Evolutionary conservation across 2,329 filamentous ascomycete species (phyloP).

Genomic region (Colletotrichum ledebouriae): DNA sequence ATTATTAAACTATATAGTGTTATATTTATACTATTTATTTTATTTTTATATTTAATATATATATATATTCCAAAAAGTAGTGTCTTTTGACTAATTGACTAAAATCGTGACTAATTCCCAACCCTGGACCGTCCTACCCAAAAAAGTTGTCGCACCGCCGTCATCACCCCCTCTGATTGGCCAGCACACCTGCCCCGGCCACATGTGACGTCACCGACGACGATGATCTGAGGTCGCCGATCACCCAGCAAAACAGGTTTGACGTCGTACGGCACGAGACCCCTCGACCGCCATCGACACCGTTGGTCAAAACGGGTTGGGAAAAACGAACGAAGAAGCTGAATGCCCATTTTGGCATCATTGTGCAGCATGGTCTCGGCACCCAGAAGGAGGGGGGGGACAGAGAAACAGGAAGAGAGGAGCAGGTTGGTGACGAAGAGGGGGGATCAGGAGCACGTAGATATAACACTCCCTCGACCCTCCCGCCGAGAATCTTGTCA

Average conservation of each 20-base stretch:
- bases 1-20: too few relatives aligned
- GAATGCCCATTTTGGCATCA: constrained; percentile 39
- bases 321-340: background rate
- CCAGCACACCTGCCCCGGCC: background rate
- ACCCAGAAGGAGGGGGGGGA: background rate
- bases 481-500: constrained; percentile 24
- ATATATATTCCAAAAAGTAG: too few relatives aligned
- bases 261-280: constrained; percentile 25
- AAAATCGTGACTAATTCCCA: too few relatives aligned
- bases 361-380: constrained; percentile 41
- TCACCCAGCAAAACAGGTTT: constrained; percentile 39
- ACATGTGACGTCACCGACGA: constrained; percentile 37
- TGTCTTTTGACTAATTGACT: too few relatives aligned
- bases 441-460: background rate
- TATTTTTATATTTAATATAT: too few relatives aligned
- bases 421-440: constrained; percentile 8
- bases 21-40: too few relatives aligned
- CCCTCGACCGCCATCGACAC: constrained; percentile 8
- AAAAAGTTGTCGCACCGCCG: constrained; percentile 13
- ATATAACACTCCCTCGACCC: constrained; percentile 27
- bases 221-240: constrained; percentile 32
- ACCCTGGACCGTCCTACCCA: constrained; percentile 38
- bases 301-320: background rate
- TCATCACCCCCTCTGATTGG: constrained; percentile 25
- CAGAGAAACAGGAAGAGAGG: background rate